Evolutionary conservation across 139 green algal species (phyloP), one percentile per base, ranked within the genome.

Genomic region (Dunaliella primolecta): DNA sequence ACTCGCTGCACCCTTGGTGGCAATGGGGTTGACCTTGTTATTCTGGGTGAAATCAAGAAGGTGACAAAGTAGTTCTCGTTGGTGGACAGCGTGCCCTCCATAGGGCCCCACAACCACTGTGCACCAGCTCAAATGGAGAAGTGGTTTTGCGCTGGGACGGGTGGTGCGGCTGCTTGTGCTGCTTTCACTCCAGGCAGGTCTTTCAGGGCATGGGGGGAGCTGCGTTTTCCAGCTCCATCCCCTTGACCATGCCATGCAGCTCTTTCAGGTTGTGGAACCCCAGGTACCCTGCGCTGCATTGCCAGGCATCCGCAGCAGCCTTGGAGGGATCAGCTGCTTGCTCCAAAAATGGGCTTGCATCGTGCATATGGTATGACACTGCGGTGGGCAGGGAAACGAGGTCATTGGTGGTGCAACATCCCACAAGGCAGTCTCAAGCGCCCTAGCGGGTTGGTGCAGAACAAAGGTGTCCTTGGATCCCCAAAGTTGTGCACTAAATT

Each of bases 81-180:
- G 3, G n/a, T 55, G 30, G 21, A 20, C 2, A 46, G 27, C 29
- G 46, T 35, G 0, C 20, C 15, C 0, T 31, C 24, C n/a, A 84
- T 55, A 31, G 46, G 77, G 2, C 33, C 80, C 1, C 11, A 35
- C 55, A 77, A 30, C 77, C 80, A 29, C 46, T 84, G 80, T 84
- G 80, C 46, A 77, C 36, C 3, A 74, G 80, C 55, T 84, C 46
- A 27, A 84, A 11, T 31, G 55, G 55, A 1, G 3, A 25, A 0
- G n/a, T 78, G 7, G 80, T 78, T 0, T 1, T 32, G 1, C 1
- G 1, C 1, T 7, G 15, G n/a, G 7, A 33, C 1, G 7, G 3
- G 23, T 29, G 46, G 80, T 78, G 77, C 1, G 46, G 55, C 1
- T 25, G 25, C 1, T 15, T 15, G 3, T 32, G 29, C 55, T 78